Evolutionary conservation across 345 rosid genomes (phyloP).

Genomic region (Kandelia obovata): DNA sequence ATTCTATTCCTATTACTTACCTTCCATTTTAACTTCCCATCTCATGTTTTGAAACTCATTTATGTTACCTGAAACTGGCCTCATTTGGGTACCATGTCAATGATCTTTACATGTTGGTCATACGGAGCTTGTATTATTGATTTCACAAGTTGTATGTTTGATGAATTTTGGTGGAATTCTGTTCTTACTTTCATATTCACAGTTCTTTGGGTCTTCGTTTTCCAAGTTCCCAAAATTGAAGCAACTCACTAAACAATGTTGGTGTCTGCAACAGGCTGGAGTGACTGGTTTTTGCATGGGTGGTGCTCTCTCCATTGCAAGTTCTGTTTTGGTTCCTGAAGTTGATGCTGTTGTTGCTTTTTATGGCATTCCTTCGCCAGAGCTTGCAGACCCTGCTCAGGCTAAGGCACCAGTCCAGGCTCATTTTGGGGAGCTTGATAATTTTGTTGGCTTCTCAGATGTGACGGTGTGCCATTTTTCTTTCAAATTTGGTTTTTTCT

Average conservation of each 20-base stretch:
- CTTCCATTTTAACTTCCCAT: not conserved
- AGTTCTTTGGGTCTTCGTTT: not conserved
- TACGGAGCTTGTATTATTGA: not conserved
- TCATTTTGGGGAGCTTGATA: slow-evolving; percentile 93
- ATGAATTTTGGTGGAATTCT: not conserved
- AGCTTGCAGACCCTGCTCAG: slow-evolving; percentile 77
- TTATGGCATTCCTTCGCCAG: slow-evolving; percentile 76
- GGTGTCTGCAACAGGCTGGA: slow-evolving; percentile 57
- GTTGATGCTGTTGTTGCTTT: slow-evolving; percentile 87
- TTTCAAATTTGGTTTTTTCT: no score
- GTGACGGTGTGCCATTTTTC: slow-evolving; percentile 48
- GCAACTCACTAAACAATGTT: not conserved
- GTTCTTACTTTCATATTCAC: not conserved
- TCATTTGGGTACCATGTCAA: not conserved
- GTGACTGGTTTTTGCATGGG: slow-evolving; percentile 98
- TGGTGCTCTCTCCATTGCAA: slow-evolving; percentile 87
- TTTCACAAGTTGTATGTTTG: not conserved
- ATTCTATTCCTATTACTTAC: not conserved
- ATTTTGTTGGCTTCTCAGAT: slow-evolving; percentile 76
- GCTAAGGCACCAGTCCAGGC: slow-evolving; percentile 89
- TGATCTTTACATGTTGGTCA: not conserved
- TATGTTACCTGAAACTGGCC: no score
- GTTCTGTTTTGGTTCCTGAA: slow-evolving; percentile 81
- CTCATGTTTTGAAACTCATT: not conserved
- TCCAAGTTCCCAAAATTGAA: not conserved